Conservation (phyloP, 2,329 filamentous ascomycete species). For the Paramyrothecium sp. region DNA sequence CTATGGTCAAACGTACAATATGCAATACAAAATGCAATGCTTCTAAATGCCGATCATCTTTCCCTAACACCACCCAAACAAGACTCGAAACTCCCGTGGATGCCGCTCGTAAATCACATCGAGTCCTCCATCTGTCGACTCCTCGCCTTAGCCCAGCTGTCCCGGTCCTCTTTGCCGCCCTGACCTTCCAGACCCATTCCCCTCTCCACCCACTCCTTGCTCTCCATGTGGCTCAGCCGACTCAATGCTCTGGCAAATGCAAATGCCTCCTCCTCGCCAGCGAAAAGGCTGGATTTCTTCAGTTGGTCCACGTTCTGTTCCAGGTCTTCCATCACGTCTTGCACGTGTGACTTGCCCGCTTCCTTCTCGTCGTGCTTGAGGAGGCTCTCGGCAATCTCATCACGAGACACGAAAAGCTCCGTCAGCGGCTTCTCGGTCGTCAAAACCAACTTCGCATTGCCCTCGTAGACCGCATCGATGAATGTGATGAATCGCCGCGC, state of each 20-base stretch:
- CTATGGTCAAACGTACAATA: slow-evolving; percentile 3
- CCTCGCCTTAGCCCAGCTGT: slow-evolving; percentile 64
- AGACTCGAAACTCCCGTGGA: not conserved
- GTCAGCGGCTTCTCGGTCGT: slow-evolving; percentile 83
- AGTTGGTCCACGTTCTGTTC: slow-evolving; percentile 81
- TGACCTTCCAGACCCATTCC: slow-evolving; percentile 65
- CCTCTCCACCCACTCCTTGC: slow-evolving; percentile 89
- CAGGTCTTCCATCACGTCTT: slow-evolving; percentile 82
- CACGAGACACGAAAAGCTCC: slow-evolving; percentile 78
- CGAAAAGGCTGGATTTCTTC: slow-evolving; percentile 84
- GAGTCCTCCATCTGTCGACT: slow-evolving; percentile 68
- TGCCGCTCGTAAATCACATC: slow-evolving; percentile 41
- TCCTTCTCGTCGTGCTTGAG: slow-evolving; percentile 45
- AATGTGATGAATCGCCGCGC: slow-evolving; percentile 96
- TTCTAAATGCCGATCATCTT: too few relatives aligned
- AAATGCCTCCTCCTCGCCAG: slow-evolving; percentile 93
- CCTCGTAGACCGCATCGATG: slow-evolving; percentile 93
- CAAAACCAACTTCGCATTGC: slow-evolving; percentile 88
- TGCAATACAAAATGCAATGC: too few relatives aligned
- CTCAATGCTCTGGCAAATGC: slow-evolving; percentile 89
- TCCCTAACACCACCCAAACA: slow-evolving; percentile 7
- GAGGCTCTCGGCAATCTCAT: slow-evolving; percentile 62
- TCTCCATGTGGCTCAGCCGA: slow-evolving; percentile 87
- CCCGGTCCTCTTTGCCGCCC: slow-evolving; percentile 64
- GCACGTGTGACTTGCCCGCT: slow-evolving; percentile 65